phyloP scores from a whole-genome alignment of 176 grass and related monocot species.

The Aegilops sharonensis region DNA sequence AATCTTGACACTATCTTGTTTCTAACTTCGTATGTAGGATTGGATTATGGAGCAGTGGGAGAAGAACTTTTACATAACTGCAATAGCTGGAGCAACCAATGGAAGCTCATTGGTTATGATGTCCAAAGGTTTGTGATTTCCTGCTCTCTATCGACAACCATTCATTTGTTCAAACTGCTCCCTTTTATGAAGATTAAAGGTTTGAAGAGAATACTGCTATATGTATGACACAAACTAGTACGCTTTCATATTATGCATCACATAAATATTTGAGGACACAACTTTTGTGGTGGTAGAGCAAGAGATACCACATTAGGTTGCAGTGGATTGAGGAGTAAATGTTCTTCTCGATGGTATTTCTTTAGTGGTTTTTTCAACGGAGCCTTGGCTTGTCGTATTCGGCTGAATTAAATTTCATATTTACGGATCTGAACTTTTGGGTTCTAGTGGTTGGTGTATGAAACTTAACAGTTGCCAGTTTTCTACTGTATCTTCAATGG shows the following conservation, averaged over 20 bases:
- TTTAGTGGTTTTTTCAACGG: not conserved
- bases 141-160: not conserved
- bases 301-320: not conserved
- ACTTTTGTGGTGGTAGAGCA: not conserved
- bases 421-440: too few relatives aligned
- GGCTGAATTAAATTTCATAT: not conserved
- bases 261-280: not conserved
- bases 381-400: too few relatives aligned
- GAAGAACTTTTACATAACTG: slow-evolving; percentile 75
- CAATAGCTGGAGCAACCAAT: slow-evolving; percentile 75
- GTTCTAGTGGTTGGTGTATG: too few relatives aligned
- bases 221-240: not conserved
- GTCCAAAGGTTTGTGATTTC: slow-evolving; percentile 77
- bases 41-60: slow-evolving; percentile 94
- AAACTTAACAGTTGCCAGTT: not conserved
- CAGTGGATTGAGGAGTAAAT: not conserved
- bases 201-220: not conserved
- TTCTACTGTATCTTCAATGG: not conserved
- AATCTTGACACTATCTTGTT: slow-evolving; percentile 13
- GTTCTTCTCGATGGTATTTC: not conserved
- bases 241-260: not conserved
- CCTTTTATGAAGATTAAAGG: not conserved
- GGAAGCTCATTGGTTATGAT: slow-evolving; percentile 81
- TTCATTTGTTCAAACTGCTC: not conserved
- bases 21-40: slow-evolving; percentile 45